Percentiles rank a stretch among this genome's conserved stretches.
These are phyloP conservation scores for Chaetomium globosum DNA, from an alignment of 2,329 filamentous ascomycete genomes.

Conservation along the genomic window DNA sequence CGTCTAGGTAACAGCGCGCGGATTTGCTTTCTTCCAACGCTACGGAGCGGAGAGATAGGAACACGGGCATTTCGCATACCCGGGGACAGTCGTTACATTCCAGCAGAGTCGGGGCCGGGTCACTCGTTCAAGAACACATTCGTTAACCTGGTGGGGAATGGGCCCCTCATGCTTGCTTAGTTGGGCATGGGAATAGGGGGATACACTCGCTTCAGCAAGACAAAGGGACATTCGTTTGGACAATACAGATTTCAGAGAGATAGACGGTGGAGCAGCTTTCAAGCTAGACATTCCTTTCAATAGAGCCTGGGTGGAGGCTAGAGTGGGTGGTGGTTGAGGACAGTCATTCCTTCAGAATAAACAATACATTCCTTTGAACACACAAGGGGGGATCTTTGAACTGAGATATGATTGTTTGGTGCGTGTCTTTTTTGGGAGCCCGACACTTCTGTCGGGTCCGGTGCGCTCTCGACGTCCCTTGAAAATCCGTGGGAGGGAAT, in stretches of 20 bases:
- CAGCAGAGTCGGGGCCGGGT: conserved; percentile 2
- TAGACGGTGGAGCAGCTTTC: conserved; percentile 18
- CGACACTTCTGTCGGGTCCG: conserved; percentile 14
- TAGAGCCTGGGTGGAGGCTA: conserved; percentile 10
- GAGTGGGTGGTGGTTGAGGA: conserved; percentile 27
- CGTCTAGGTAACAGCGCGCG: conserved; percentile 18
- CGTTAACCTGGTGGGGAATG: not conserved
- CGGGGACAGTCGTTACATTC: conserved; percentile 18
- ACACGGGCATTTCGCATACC: not conserved
- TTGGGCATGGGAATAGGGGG: not conserved
- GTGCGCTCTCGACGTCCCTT: conserved; percentile 14
- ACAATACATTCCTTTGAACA: conserved; percentile 5
- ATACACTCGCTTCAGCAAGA: conserved; percentile 16
- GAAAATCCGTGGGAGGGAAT: conserved; percentile 15
- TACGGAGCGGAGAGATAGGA: not conserved
- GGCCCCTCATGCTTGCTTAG: not conserved
- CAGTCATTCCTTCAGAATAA: conserved; percentile 28
- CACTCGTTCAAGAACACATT: conserved; percentile 12
- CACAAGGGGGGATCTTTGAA: not conserved
- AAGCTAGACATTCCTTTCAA: conserved; percentile 23
- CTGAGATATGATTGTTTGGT: not conserved
- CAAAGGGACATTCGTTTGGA: conserved; percentile 12
- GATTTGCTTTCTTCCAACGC: not conserved
- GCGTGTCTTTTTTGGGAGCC: not conserved
- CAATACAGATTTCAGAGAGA: conserved; percentile 13